Evolutionary conservation across 192 early-diverging fungal genomes (phyloP).

Genomic region (Entomortierella beljakovae): DNA sequence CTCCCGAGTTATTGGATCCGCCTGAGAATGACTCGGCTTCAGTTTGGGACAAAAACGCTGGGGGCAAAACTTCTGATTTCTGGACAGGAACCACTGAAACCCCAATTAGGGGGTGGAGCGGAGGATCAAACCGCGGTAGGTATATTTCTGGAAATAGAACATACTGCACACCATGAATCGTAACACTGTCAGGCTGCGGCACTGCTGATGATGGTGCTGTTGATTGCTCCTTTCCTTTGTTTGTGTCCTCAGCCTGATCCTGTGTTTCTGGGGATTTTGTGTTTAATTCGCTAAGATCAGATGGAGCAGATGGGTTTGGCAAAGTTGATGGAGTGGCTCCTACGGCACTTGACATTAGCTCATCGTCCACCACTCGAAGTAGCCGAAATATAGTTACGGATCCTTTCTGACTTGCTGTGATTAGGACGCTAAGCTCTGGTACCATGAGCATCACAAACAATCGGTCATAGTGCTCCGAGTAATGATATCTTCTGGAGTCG

Average conservation of each 20-base stretch:
- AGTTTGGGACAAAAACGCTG: background rate
- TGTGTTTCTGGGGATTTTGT: no score
- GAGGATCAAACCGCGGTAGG: slow-evolving; percentile 38
- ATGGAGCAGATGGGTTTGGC: background rate
- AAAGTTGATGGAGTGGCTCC: background rate
- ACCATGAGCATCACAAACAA: slow-evolving; percentile 45
- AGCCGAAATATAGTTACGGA: slow-evolving; percentile 37
- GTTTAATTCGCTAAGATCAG: no score
- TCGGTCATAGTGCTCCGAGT: slow-evolving; percentile 52
- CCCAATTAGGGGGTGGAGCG: slow-evolving; percentile 18
- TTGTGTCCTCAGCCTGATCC: no score
- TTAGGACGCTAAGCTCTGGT: slow-evolving; percentile 30
- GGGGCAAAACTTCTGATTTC: background rate
- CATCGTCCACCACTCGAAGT: slow-evolving; percentile 23
- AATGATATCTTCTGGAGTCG: slow-evolving; percentile 20
- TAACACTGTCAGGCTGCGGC: background rate
- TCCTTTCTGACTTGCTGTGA: slow-evolving; percentile 54
- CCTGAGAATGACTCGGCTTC: background rate
- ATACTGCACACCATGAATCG: slow-evolving; percentile 1
- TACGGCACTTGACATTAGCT: background rate
- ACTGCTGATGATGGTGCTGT: background rate
- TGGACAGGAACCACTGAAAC: slow-evolving; percentile 25
- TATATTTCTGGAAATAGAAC: slow-evolving; percentile 52
- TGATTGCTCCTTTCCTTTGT: no score
- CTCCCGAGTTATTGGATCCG: background rate